Evolutionary conservation across 1,284 basidiomycete genomes (phyloP).

Genomic region (Papiliotrema nemorosa): DNA sequence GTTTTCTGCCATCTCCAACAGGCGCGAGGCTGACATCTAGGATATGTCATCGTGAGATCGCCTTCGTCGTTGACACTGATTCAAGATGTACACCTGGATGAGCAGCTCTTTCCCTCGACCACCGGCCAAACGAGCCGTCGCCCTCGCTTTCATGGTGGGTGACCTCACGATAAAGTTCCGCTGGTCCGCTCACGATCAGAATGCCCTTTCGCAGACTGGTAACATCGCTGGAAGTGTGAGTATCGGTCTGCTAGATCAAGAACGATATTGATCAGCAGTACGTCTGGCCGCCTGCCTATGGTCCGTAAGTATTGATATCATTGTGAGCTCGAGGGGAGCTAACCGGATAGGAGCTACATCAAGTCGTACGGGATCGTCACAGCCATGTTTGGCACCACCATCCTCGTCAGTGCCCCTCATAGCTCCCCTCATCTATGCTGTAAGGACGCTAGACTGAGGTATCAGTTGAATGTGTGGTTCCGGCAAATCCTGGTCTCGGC

Average conservation of each 20-base stretch:
- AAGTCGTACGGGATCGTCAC: slow-evolving; percentile 39
- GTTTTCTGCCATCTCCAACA: not conserved
- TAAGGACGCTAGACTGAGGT: not conserved
- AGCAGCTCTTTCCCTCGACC: slow-evolving; percentile 44
- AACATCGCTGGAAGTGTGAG: slow-evolving; percentile 49
- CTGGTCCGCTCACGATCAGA: too few relatives aligned
- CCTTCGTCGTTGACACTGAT: too few relatives aligned
- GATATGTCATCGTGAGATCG: slow-evolving; percentile 20
- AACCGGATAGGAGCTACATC: slow-evolving; percentile 28
- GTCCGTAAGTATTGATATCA: not conserved
- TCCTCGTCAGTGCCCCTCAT: slow-evolving; percentile 8
- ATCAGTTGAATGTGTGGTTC: slow-evolving; percentile 34
- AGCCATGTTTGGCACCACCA: slow-evolving; percentile 31
- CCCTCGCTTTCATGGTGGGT: slow-evolving; percentile 28
- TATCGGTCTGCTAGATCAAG: not conserved
- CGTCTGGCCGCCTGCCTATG: not conserved
- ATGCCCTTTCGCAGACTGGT: slow-evolving; percentile 49
- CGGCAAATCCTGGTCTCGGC: slow-evolving; percentile 27
- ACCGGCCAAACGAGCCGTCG: slow-evolving; percentile 38
- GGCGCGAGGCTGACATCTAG: not conserved
- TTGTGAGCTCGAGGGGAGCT: slow-evolving; percentile 42
- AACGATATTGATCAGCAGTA: not conserved
- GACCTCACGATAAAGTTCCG: too few relatives aligned
- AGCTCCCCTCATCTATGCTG: not conserved
- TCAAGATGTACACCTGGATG: slow-evolving; percentile 36